Evolutionary conservation across 352 stramenopile genomes (phyloP), one percentile per base, ranked within the genome.

Genomic region (Pythium chondricola): DNA sequence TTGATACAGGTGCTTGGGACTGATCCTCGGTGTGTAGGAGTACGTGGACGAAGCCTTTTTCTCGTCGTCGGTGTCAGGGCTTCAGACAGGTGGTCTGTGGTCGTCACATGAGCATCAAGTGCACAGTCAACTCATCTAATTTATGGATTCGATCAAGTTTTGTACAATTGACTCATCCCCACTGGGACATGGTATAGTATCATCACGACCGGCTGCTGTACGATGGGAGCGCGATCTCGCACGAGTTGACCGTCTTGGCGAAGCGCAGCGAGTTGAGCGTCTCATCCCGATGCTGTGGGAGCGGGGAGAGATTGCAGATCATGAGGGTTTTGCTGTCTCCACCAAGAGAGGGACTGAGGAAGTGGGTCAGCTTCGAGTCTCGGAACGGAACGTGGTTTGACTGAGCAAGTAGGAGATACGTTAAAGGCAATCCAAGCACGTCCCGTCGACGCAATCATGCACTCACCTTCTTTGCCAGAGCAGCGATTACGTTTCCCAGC

Each of bases 251-350:
- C 20, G 79, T 92, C 65, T 93, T 91, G 16, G 85, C 85, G 32
- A 95, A 95, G 2, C 85, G 74, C 18, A 95, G 61, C 2, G 83
- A 93, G 59, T 93, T 93, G 7, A 94, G 67, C 30, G 77, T 90
- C 51, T 95, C 85, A 42, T 93, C 75, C 10, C 82, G 76, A 35
- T 94, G 75, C 42, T 80, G 61, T 1, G 52, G 49, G 14, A 93
- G 56, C 8, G 85, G 85, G 27, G 83, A 95, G 27, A 96, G 56
- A 41, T 92, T 95, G 58, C 82, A 94, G 43, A 96, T 96, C 85
- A 96, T 95, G 30, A 95, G 69, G 18, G 84, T 92, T 58, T 93
- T 93, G 65, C 83, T 92, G 41, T 95, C 84, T 38, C 79, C 80
- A 21, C 83, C 83, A 3, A 95, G 75, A 3, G 78, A 90, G 3